A percentile compares a stretch with the other conserved stretches of the same genome.
phyloP scores from a whole-genome alignment of 202 grass and related monocot genomes.

The Elaeis oleifera region DNA sequence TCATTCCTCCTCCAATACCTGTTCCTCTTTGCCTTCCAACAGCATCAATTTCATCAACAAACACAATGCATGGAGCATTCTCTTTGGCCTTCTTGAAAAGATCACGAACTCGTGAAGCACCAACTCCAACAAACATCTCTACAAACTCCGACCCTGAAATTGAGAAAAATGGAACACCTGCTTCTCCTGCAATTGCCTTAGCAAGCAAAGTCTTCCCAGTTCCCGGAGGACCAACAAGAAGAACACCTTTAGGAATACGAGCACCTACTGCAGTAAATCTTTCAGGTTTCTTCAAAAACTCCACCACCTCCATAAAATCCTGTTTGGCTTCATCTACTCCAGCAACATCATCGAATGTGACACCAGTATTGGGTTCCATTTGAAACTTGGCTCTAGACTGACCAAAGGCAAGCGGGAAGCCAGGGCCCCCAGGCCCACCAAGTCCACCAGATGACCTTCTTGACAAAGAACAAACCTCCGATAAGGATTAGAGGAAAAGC shows the following conservation, averaged over 20 bases:
- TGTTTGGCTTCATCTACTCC: slow-evolving; percentile 86
- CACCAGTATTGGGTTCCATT: slow-evolving; percentile 94
- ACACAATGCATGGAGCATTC: slow-evolving; percentile 90
- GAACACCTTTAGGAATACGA: slow-evolving; percentile 89
- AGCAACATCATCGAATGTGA: slow-evolving; percentile 89
- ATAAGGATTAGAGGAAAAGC: slow-evolving; percentile 97
- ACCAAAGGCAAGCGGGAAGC: slow-evolving; percentile 83
- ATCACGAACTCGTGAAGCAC: slow-evolving; percentile 82
- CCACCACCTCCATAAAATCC: slow-evolving; percentile 94
- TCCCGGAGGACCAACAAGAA: slow-evolving; percentile 85
- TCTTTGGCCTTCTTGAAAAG: slow-evolving; percentile 97
- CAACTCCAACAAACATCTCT: slow-evolving; percentile 97
- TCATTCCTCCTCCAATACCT: too few relatives aligned
- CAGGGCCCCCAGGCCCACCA: slow-evolving; percentile 85
- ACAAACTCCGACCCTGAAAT: slow-evolving; percentile 93
- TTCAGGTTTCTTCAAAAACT: slow-evolving; percentile 91
- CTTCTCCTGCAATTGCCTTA: slow-evolving; percentile 90
- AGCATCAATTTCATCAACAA: slow-evolving; percentile 93
- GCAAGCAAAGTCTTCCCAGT: slow-evolving; percentile 90
- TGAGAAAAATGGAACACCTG: slow-evolving; percentile 86
- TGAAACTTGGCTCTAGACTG: slow-evolving; percentile 93
- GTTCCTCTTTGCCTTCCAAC: slow-evolving; percentile 92
- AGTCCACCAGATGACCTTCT: slow-evolving; percentile 79
- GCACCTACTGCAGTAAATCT: slow-evolving; percentile 92
- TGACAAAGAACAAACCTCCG: slow-evolving; percentile 84